Evolutionary conservation across 306 rosid species (phyloP), one percentile per base, ranked within the genome.

Genomic region (Pterocarpus santalinus): DNA sequence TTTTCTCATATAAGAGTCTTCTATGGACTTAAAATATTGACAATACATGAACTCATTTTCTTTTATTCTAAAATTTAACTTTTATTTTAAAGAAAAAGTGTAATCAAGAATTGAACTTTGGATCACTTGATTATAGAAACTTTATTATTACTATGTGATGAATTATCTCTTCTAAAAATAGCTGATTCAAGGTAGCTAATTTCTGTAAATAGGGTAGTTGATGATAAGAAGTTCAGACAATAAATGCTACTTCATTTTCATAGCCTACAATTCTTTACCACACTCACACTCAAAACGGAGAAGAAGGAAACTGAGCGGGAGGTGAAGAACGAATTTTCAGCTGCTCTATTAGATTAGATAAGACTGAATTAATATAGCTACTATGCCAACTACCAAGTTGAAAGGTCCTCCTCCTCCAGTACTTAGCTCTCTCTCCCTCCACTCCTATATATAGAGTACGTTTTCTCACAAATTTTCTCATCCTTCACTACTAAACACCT

Each of bases 381-480:
- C 8, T 36, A 1, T 58, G 10, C 41, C 85, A 81, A 67, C 81
- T 0, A 67, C 85, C 81, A 57, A 65, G 3, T 57, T 22, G 28
- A 22, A n/a, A n/a, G n/a, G n/a, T n/a, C n/a, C 28, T 22, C 28
- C 28, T 22, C 28, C 28, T 22, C 28, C 28, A 1, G 28, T 6
- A 10, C 43, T 63, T 14, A 8, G 5, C 44, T 46, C 44, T 15
- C 14, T 49, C 63, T 16, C 35, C 7, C 7, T 15, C 32, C 14
- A 2, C 0, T 44, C 65, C 22, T 83, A 81, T 86, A 84, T 73
- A 89, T 82, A 84, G 57, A 13, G 2, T 1, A 55, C 10, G 28
- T 1, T 15, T 16, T 65, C 70, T 5, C 9, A 4, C 72, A 8
- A 34, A 0, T 36, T 69, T 74, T 32, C 55, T 38, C 84, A 78